A percentile compares a stretch with the other conserved stretches of the same genome.
These are phyloP conservation scores for Phytophthora fragariae DNA, from an alignment of 352 stramenopile species.

Conservation along the genomic window DNA sequence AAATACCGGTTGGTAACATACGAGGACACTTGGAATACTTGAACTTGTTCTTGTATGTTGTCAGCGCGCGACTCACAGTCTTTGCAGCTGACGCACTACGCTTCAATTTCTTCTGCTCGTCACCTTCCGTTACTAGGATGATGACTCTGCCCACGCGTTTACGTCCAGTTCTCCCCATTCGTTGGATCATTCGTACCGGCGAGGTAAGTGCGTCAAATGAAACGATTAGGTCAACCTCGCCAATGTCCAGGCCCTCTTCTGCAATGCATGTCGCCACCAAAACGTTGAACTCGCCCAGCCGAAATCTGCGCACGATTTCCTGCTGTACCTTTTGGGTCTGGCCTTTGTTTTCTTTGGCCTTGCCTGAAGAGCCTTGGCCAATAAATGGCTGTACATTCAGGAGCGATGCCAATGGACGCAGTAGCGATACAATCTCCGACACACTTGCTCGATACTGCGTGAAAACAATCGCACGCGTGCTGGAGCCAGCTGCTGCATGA, in stretches of 20 bases:
- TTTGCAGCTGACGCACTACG: slow-evolving; percentile 81
- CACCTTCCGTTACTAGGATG: slow-evolving; percentile 90
- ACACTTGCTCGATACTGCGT: slow-evolving; percentile 97
- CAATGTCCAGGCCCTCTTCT: slow-evolving; percentile 96
- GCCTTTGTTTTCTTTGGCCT: slow-evolving; percentile 85
- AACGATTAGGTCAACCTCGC: slow-evolving; percentile 95
- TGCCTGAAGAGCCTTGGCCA: slow-evolving; percentile 90
- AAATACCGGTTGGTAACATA: slow-evolving; percentile 72
- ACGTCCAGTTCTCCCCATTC: slow-evolving; percentile 96
- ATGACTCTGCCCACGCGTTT: slow-evolving; percentile 94
- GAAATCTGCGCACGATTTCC: slow-evolving; percentile 93
- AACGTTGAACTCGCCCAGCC: slow-evolving; percentile 90
- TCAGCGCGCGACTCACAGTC: slow-evolving; percentile 80
- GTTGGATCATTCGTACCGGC: slow-evolving; percentile 95
- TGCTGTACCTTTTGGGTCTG: slow-evolving; percentile 97
- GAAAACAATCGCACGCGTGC: slow-evolving; percentile 98
- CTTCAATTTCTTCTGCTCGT: slow-evolving; percentile 91
- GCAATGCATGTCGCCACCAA: slow-evolving; percentile 96
- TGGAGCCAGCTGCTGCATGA: slow-evolving; percentile 69
- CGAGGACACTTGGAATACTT: slow-evolving; percentile 82
- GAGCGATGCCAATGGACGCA: slow-evolving; percentile 72
- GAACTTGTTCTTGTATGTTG: slow-evolving; percentile 92
- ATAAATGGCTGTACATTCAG: slow-evolving; percentile 94
- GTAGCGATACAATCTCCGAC: slow-evolving; percentile 91
- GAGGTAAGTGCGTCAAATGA: slow-evolving; percentile 95